Evolutionary conservation across 495 filamentous ascomycete species (phyloP).

Genomic region (Penicillium mononematosum): DNA sequence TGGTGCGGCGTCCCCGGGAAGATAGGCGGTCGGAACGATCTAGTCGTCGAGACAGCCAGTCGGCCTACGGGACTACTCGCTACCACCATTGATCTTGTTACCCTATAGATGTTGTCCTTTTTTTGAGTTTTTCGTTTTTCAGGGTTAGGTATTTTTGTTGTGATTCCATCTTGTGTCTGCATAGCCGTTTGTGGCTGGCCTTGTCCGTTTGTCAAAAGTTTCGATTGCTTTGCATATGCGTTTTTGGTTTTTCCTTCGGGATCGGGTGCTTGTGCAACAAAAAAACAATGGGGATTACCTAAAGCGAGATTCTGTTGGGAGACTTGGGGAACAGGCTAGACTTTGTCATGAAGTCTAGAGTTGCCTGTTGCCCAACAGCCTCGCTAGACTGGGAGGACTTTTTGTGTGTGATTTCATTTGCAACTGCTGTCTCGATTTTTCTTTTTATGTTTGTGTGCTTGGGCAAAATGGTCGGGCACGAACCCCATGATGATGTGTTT

Average conservation of each 20-base stretch:
- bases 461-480: constrained; percentile 23
- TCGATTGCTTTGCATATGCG: constrained; percentile 14
- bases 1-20: constrained; percentile 27
- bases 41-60: constrained; percentile 41
- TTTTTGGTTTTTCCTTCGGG: constrained; percentile 12
- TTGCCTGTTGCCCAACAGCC: background rate
- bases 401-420: constrained; percentile 26
- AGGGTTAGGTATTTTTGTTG: constrained; percentile 5
- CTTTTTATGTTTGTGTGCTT: constrained; percentile 14
- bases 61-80: constrained; percentile 32
- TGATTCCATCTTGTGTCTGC: constrained; percentile 12
- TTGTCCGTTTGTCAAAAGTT: constrained; percentile 23
- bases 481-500: constrained; percentile 18
- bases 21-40: constrained; percentile 42
- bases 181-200: constrained; percentile 13
- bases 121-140: background rate
- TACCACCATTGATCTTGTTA: constrained; percentile 16
- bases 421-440: constrained; percentile 24
- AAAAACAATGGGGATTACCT: constrained; percentile 11
- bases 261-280: constrained; percentile 19
- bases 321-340: background rate
- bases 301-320: constrained; percentile 1
- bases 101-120: background rate
- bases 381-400: constrained; percentile 26
- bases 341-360: constrained; percentile 1